Percentiles rank a stretch among this genome's conserved stretches.
Evolutionary conservation across 2,329 filamentous ascomycete species (phyloP).

Genomic region (Xylariaceae sp.): DNA sequence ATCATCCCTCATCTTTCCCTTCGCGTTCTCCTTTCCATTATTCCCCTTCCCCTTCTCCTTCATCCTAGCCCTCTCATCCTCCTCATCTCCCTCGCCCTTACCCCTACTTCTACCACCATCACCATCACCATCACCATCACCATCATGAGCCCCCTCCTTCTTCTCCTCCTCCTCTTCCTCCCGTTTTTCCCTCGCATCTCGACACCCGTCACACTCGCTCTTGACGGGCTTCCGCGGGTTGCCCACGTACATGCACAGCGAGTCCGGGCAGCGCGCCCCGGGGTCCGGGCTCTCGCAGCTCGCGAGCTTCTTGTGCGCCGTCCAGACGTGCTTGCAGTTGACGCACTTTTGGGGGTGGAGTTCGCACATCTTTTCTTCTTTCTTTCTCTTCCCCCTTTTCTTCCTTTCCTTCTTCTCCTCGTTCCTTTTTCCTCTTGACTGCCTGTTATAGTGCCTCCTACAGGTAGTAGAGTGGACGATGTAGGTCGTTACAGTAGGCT

Average conservation of each 20-base stretch:
- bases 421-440: not conserved
- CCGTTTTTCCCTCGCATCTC: slow-evolving; percentile 38
- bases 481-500: too few species aligned
- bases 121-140: too few species aligned
- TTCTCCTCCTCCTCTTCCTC: slow-evolving; percentile 39
- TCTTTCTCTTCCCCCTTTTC: not conserved
- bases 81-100: too few species aligned
- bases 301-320: slow-evolving; percentile 45
- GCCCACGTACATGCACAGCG: slow-evolving; percentile 49
- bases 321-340: slow-evolving; percentile 43
- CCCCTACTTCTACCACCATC: too few species aligned
- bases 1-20: too few species aligned
- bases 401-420: not conserved
- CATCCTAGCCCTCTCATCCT: too few species aligned
- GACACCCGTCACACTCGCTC: slow-evolving; percentile 44
- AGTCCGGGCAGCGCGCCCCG: slow-evolving; percentile 40
- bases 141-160: too few species aligned
- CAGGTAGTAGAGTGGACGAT: too few species aligned
- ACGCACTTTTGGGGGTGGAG: slow-evolving; percentile 45
- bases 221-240: slow-evolving; percentile 42
- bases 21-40: too few species aligned
- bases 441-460: too few species aligned
- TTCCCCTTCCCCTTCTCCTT: too few species aligned
- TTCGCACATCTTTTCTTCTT: slow-evolving; percentile 45
- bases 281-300: slow-evolving; percentile 46